Evolutionary conservation across 352 stramenopile genomes (phyloP), one percentile per base, ranked within the genome.

Genomic region (Pythium apleroticum): DNA sequence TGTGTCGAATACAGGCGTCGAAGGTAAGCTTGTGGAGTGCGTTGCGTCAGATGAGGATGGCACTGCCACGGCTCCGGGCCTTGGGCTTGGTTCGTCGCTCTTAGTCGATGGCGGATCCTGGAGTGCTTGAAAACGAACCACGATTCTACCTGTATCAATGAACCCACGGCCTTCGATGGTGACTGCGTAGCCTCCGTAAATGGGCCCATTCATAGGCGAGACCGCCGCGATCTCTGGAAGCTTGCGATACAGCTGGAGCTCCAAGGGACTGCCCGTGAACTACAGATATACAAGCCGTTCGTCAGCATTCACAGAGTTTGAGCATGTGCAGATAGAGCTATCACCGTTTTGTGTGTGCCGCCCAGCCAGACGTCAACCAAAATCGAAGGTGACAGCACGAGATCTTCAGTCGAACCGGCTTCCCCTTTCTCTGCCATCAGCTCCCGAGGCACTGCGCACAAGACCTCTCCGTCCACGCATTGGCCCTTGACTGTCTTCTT

Each of bases 151-250:
- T 5, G 86, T 91, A 45, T 93, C 72, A 46, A 91, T 71, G 33
- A 93, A 92, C 4, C 73, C 75, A 12, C 58, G 65, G 12, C 86
- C 86, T 43, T 89, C 79, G 17, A 95, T 71, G 12, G 82, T 72
- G 20, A 95, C 61, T 0, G 68, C 41, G 52, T 86, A 87, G 2
- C 82, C 83, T 12, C 86, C 86, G 49, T 90, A 95, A 17, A 95
- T 79, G 14, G 86, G 82, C 0, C 86, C 86, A 59, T 92, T 88
- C 69, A 86, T 84, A 0, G 86, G 86, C 0, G 82, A 60, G 0
- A 95, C 61, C 2, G 69, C 50, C 0, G 55, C 53, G 19, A 91
- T 68, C 0, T 28, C 57, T 0, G 86, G 84, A 3, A 80, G 71
- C 12, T 77, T 48, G 19, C 62, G 58, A 50, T 92, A 91, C 20